phyloP scores from a whole-genome alignment of 805 yeast species.

The Lipomyces anomalus region DNA sequence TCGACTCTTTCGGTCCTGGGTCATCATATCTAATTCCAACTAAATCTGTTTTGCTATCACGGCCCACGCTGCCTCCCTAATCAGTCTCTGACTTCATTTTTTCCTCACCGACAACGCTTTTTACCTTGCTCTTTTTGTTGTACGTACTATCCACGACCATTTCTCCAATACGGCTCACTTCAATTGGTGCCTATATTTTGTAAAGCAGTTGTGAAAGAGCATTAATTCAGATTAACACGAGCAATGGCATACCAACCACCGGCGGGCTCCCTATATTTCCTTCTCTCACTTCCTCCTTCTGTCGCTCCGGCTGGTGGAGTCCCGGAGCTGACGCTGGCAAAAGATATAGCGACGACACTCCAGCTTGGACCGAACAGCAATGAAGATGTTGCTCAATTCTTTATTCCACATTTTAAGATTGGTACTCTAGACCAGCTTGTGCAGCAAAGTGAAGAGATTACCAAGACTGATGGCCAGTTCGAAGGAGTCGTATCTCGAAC shows the following conservation, averaged over 20 bases:
- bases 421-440: slow-evolving; percentile 92
- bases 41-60: no score
- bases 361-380: slow-evolving; percentile 36
- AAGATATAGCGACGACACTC: slow-evolving; percentile 53
- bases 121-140: no score
- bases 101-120: no score
- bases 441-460: slow-evolving; percentile 82
- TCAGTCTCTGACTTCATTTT: no score
- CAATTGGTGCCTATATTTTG: no score
- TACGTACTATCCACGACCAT: no score
- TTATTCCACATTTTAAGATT: slow-evolving; percentile 80
- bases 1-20: no score
- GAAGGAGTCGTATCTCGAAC: slow-evolving; percentile 63
- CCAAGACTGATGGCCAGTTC: slow-evolving; percentile 76
- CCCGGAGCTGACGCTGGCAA: slow-evolving; percentile 33
- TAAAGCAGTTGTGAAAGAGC: no score
- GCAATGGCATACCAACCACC: slow-evolving; percentile 25
- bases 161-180: no score
- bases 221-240: no score
- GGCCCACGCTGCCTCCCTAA: no score
- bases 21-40: no score
- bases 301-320: slow-evolving; percentile 33
- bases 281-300: slow-evolving; percentile 47
- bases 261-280: slow-evolving; percentile 22
- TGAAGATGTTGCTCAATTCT: slow-evolving; percentile 50